phyloP scores from a whole-genome alignment of 2,329 filamentous ascomycete species.

The Zarea fungicola region DNA sequence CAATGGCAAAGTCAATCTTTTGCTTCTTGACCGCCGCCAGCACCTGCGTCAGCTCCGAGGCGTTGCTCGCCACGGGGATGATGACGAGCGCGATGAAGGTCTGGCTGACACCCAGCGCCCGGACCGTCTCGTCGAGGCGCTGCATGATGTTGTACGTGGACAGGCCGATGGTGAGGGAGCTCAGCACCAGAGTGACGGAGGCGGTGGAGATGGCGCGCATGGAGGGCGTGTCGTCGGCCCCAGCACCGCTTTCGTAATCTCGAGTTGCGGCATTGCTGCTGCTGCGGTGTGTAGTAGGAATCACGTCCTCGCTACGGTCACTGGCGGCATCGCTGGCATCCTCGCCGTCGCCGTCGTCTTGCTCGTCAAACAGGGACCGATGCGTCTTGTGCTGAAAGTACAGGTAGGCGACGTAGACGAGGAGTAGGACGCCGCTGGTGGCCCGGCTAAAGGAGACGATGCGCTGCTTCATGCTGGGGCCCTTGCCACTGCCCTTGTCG shows the following conservation, averaged over 20 bases:
- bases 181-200: background rate
- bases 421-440: constrained; percentile 13
- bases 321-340: background rate
- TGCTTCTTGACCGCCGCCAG: constrained; percentile 14
- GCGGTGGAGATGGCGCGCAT: constrained; percentile 9
- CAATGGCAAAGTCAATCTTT: constrained; percentile 16
- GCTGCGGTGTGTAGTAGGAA: background rate
- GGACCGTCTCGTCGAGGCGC: constrained; percentile 8
- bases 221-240: constrained; percentile 7
- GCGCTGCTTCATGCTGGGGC: constrained; percentile 8
- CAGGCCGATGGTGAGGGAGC: constrained; percentile 11
- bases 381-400: constrained; percentile 18
- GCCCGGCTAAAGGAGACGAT: constrained; percentile 16
- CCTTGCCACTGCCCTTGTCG: no score
- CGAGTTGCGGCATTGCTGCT: background rate
- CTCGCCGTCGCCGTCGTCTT: constrained; percentile 2
- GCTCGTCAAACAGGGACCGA: constrained; percentile 13
- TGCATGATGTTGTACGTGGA: constrained; percentile 16
- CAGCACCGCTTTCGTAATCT: constrained; percentile 7
- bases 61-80: constrained; percentile 16
- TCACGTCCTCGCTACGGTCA: constrained; percentile 4
- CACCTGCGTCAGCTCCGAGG: constrained; percentile 15
- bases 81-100: constrained; percentile 16
- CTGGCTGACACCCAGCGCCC: constrained; percentile 13
- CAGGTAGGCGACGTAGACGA: constrained; percentile 14